A percentile compares a stretch with the other conserved stretches of the same genome.
phyloP scores from a whole-genome alignment of 306 rosid genomes.

The Comarum palustre region DNA sequence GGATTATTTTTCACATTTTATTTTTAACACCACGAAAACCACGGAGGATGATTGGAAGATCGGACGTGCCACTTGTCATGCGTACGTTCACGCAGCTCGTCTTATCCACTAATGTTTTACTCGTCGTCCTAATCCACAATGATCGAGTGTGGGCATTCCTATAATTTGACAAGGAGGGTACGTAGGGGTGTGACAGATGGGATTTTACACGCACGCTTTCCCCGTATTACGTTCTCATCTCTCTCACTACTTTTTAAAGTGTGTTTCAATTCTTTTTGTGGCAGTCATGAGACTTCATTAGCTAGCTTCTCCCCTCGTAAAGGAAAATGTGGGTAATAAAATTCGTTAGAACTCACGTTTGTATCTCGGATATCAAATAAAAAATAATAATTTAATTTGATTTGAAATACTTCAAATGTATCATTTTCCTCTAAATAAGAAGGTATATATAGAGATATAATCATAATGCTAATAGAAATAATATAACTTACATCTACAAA shows the following conservation, averaged over 20 bases:
- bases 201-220: background rate
- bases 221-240: background rate
- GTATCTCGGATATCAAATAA: too few relatives aligned
- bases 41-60: background rate
- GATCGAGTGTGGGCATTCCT: background rate
- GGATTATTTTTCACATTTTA: background rate
- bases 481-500: too few relatives aligned
- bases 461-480: too few relatives aligned
- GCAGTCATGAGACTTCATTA: background rate
- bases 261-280: background rate
- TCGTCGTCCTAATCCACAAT: background rate
- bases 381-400: too few relatives aligned
- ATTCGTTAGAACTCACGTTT: background rate
- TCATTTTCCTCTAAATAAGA: too few relatives aligned
- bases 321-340: background rate
- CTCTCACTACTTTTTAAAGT: background rate
- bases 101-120: background rate
- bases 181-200: background rate
- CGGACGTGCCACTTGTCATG: background rate
- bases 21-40: background rate
- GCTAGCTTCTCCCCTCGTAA: background rate
- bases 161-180: background rate
- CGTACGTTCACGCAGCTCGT: background rate
- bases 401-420: too few relatives aligned
- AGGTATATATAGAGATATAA: too few relatives aligned